Conservation (phyloP, 306 rosid species). For the Arachis hypogaea region DNA sequence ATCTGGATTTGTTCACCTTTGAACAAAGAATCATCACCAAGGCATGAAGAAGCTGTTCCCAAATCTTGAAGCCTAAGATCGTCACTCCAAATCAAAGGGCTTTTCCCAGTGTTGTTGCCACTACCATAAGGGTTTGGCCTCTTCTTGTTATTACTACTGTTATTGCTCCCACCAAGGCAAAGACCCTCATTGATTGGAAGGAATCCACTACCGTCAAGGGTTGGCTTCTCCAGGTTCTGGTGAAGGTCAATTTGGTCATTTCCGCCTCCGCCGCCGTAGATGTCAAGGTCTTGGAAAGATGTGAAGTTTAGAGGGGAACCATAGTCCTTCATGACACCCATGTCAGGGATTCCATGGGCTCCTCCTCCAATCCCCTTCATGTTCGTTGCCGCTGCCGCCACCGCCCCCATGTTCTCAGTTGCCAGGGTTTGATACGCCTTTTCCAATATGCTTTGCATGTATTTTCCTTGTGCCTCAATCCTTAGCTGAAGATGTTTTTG, state of each 20-base stretch:
- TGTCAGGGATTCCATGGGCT: constrained; percentile 52
- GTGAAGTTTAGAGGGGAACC: constrained; percentile 72
- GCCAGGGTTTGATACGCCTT: constrained; percentile 99
- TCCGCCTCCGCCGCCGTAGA: constrained; percentile 52
- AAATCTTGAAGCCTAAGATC: constrained; percentile 86
- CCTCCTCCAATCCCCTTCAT: constrained; percentile 47
- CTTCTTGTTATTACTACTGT: constrained; percentile 44
- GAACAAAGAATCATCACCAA: constrained; percentile 67
- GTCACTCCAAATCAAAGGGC: constrained; percentile 88
- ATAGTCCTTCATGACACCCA: constrained; percentile 73
- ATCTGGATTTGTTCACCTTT: constrained; percentile 69
- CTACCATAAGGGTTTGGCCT: constrained; percentile 66
- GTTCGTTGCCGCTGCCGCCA: constrained; percentile 50
- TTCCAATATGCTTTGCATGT: constrained; percentile 98
- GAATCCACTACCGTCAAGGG: constrained; percentile 65
- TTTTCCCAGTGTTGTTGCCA: constrained; percentile 57
- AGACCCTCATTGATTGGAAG: constrained; percentile 49
- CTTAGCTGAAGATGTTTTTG: constrained; percentile 95
- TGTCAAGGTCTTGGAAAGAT: constrained; percentile 88
- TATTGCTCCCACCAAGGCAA: constrained; percentile 44
- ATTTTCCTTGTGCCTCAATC: constrained; percentile 98
- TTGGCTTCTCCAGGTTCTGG: constrained; percentile 61
- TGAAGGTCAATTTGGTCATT: constrained; percentile 71
- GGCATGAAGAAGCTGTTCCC: constrained; percentile 76
- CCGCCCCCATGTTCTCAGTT: constrained; percentile 79